phyloP scores from a whole-genome alignment of 148 eudicot genomes.

The Amaranthus hypochondriacus region DNA sequence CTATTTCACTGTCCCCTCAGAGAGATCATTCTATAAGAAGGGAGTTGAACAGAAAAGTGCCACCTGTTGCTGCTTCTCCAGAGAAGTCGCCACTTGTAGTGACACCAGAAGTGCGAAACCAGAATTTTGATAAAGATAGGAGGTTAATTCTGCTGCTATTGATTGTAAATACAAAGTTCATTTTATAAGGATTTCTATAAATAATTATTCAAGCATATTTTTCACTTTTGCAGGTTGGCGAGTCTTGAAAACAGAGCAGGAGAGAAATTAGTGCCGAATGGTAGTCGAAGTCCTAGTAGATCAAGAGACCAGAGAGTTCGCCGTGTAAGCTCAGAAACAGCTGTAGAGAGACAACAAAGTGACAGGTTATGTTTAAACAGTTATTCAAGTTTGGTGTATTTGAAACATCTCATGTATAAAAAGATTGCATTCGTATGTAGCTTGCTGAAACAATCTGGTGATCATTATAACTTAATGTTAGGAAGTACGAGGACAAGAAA shows the following conservation, averaged over 20 bases:
- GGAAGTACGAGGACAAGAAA: slow-evolving; percentile 47
- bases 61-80: slow-evolving; percentile 46
- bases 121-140: slow-evolving; percentile 39
- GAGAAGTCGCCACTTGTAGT: slow-evolving; percentile 32
- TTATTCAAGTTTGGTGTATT: neutral
- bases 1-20: slow-evolving; percentile 59
- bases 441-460: slow-evolving; percentile 24
- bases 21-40: slow-evolving; percentile 41
- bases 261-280: slow-evolving; percentile 29
- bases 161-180: neutral
- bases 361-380: slow-evolving; percentile 31
- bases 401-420: neutral
- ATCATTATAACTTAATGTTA: slow-evolving; percentile 9
- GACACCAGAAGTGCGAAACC: slow-evolving; percentile 33
- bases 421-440: neutral
- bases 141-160: slow-evolving; percentile 6
- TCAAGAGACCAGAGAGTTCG: slow-evolving; percentile 33
- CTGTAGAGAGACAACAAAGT: slow-evolving; percentile 22
- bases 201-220: neutral
- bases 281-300: slow-evolving; percentile 40
- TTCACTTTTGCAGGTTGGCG: slow-evolving; percentile 27
- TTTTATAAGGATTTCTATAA: neutral
- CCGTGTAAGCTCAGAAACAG: slow-evolving; percentile 29
- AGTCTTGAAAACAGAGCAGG: slow-evolving; percentile 32
- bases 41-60: slow-evolving; percentile 28